Evolutionary conservation across 306 rosid genomes (phyloP).

Genomic region (Quercus suber): DNA sequence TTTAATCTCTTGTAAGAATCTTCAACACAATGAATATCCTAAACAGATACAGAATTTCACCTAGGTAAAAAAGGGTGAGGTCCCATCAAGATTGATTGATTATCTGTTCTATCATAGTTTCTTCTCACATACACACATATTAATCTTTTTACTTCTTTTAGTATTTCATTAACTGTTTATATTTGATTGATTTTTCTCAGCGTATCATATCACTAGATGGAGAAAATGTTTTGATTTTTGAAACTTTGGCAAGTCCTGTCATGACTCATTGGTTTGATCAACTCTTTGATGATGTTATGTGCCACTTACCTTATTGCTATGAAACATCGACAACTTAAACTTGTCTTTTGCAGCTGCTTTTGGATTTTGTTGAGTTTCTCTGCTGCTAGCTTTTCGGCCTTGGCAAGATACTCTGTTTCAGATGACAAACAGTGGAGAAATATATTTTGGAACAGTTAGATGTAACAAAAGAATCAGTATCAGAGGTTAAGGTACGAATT

Average conservation of each 20-base stretch:
- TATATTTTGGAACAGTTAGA: conserved; percentile 57
- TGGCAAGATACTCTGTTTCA: conserved; percentile 49
- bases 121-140: too few relatives aligned
- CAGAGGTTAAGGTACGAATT: conserved; percentile 61
- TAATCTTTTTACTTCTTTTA: too few relatives aligned
- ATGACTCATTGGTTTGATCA: neutral
- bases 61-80: too few relatives aligned
- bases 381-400: conserved; percentile 48
- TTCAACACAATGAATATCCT: too few relatives aligned
- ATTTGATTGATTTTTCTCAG: too few relatives aligned
- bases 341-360: conserved; percentile 65
- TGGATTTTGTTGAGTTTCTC: conserved; percentile 59
- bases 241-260: neutral
- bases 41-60: too few relatives aligned
- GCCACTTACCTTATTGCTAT: conserved; percentile 15
- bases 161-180: too few relatives aligned
- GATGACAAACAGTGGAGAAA: conserved; percentile 51
- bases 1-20: too few relatives aligned
- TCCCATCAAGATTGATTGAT: too few relatives aligned
- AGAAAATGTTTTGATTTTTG: neutral
- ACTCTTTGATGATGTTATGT: conserved; percentile 6
- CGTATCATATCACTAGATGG: neutral
- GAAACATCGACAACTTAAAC: conserved; percentile 13
- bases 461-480: conserved; percentile 54
- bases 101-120: too few relatives aligned